Conservation (phyloP, 176 grass and related monocot species). For the Oryza nivara region DNA sequence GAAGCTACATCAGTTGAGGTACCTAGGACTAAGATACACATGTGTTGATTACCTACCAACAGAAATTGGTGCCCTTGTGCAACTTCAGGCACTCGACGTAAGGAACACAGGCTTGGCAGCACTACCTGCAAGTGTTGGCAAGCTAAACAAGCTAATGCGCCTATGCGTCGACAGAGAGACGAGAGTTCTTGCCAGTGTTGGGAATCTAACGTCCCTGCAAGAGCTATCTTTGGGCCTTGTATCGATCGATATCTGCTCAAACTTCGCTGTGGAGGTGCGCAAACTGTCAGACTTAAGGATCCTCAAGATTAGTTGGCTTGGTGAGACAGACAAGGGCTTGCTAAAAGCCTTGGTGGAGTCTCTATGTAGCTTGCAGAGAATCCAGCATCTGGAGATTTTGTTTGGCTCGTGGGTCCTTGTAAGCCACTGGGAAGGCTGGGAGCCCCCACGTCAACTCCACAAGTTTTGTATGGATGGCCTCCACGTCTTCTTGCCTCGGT, state of each 20-base stretch:
- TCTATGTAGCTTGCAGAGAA: not conserved
- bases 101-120: not conserved
- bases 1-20: conserved; percentile 1
- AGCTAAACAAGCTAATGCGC: not conserved
- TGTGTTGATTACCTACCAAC: not conserved
- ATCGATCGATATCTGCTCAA: not conserved
- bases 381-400: not conserved
- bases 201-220: conserved; percentile 1
- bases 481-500: not conserved
- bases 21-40: not conserved
- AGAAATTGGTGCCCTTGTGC: not conserved
- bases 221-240: not conserved
- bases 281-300: not conserved
- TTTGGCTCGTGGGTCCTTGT: no score
- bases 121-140: not conserved
- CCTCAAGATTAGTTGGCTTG: not conserved
- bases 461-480: not conserved
- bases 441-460: not conserved
- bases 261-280: not conserved
- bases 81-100: not conserved
- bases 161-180: rapidly evolving
- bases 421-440: not conserved
- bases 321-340: no score
- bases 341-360: not conserved
- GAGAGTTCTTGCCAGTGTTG: not conserved